phyloP scores from a whole-genome alignment of 768 basidiomycete species.

The Hirschioporus abietinus region DNA sequence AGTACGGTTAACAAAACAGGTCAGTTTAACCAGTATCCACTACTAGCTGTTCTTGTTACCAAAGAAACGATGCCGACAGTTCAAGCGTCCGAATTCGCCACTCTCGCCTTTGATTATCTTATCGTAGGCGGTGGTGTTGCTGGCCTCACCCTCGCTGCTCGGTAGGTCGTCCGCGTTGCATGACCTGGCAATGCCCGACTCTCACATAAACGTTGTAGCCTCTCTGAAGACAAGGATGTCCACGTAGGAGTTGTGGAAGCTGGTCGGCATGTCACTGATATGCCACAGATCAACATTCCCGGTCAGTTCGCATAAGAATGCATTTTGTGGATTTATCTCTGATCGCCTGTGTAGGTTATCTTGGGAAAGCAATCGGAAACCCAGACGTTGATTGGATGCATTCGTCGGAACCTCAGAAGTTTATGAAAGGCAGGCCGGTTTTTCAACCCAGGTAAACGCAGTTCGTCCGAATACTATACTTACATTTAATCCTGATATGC shows the following conservation, averaged over 20 bases:
- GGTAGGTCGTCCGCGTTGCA: neutral
- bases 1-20: too few relatives aligned
- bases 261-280: neutral
- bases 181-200: neutral
- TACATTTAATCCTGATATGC: neutral
- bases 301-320: neutral
- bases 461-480: neutral
- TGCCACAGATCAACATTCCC: neutral
- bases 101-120: constrained; percentile 2
- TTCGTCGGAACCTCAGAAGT: neutral
- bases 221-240: neutral
- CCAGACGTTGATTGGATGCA: neutral
- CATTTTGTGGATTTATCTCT: neutral
- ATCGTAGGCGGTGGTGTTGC: constrained; percentile 1
- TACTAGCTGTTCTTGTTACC: too few relatives aligned
- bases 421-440: neutral
- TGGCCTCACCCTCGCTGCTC: neutral
- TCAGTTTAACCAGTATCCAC: too few relatives aligned
- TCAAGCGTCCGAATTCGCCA: too few relatives aligned
- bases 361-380: neutral
- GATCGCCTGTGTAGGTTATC: neutral
- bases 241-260: constrained; percentile 1
- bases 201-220: neutral
- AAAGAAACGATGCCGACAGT: too few relatives aligned
- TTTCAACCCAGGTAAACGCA: neutral